These are phyloP conservation scores for Hevea brasiliensis DNA, from an alignment of 345 rosid genomes.

Conservation along the genomic window DNA sequence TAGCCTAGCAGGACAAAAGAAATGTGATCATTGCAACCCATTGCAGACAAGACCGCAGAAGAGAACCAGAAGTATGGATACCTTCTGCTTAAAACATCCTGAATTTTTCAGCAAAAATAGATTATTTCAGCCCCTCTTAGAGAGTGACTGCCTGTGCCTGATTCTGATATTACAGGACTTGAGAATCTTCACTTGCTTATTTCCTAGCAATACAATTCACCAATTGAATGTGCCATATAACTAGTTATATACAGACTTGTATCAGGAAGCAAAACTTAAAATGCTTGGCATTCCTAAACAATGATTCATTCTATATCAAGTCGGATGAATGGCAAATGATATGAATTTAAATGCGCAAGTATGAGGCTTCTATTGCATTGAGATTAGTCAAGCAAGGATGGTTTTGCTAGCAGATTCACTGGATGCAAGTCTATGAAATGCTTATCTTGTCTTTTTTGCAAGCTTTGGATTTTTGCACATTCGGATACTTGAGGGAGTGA, in stretches of 20 bases:
- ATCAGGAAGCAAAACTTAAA: constrained; percentile 14
- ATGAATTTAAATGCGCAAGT: not conserved
- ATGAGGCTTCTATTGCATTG: not conserved
- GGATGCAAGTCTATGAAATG: not conserved
- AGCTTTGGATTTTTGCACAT: constrained; percentile 91
- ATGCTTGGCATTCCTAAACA: constrained; percentile 1
- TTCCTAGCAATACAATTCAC: constrained; percentile 10
- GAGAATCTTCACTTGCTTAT: constrained; percentile 6
- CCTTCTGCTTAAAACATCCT: no score
- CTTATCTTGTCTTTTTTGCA: constrained; percentile 53
- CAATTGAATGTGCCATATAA: not conserved
- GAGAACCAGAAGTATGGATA: no score
- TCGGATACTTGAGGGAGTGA: constrained; percentile 76
- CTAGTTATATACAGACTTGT: not conserved
- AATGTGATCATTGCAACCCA: no score
- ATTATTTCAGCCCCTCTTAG: not conserved
- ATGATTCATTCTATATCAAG: constrained; percentile 9
- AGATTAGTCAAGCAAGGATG: not conserved
- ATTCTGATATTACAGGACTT: not conserved
- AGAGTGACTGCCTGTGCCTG: not conserved
- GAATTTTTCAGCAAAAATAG: not conserved
- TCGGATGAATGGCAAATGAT: not conserved
- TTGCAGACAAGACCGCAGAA: no score
- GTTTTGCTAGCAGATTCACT: constrained; percentile 2
- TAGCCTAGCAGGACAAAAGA: no score